Evolutionary conservation across 2,329 filamentous ascomycete genomes (phyloP).

Genomic region (Fusarium circinatum): DNA sequence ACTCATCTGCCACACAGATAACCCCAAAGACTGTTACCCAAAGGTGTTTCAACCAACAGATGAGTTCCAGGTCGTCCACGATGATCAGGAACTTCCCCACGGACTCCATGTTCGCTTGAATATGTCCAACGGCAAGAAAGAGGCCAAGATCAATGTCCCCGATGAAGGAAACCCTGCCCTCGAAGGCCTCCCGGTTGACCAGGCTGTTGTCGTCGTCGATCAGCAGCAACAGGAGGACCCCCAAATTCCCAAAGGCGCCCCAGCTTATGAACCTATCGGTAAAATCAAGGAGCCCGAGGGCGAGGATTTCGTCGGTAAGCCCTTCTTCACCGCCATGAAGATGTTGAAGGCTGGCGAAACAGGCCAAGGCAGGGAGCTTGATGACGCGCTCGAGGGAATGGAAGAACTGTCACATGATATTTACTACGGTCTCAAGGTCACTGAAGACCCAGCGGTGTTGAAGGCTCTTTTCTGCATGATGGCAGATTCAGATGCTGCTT

Average conservation of each 20-base stretch:
- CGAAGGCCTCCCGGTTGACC: constrained; percentile 63
- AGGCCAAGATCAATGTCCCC: constrained; percentile 73
- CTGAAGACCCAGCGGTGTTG: constrained; percentile 64
- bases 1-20: constrained; percentile 71
- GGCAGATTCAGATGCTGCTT: constrained; percentile 44
- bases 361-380: constrained; percentile 51
- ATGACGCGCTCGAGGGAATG: constrained; percentile 66
- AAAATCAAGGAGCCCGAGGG: constrained; percentile 63
- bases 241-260: constrained; percentile 60
- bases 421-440: constrained; percentile 73
- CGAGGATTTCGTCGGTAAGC: constrained; percentile 44
- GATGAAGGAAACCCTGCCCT: constrained; percentile 59
- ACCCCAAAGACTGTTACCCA: constrained; percentile 72
- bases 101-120: constrained; percentile 75
- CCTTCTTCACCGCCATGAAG: constrained; percentile 56
- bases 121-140: constrained; percentile 70
- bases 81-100: constrained; percentile 72
- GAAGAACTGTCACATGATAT: constrained; percentile 74
- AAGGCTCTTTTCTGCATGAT: constrained; percentile 68
- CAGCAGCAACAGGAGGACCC: constrained; percentile 50
- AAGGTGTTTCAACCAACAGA: constrained; percentile 71
- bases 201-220: constrained; percentile 66
- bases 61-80: constrained; percentile 70
- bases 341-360: constrained; percentile 58
- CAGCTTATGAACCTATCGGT: constrained; percentile 66